Conservation (phyloP, 1,139 yeast genomes). For the Geotrichum candidum region DNA sequence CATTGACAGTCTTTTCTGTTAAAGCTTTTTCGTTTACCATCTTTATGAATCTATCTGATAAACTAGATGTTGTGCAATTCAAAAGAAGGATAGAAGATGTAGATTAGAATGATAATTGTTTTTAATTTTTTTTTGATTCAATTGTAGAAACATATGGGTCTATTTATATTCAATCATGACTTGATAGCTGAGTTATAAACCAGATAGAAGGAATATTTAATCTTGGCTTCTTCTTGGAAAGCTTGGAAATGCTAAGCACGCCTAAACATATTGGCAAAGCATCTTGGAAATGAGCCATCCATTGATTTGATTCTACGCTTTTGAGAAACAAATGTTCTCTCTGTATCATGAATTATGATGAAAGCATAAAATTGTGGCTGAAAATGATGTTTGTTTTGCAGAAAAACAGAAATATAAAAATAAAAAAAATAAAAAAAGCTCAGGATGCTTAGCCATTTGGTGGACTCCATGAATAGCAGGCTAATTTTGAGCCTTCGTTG, state of each 20-base stretch:
- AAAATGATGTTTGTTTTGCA: slow-evolving; percentile 1
- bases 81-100: neutral
- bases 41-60: neutral
- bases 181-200: neutral
- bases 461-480: too few relatives aligned
- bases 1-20: neutral
- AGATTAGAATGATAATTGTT: neutral
- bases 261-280: neutral
- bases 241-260: neutral
- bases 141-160: neutral
- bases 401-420: neutral
- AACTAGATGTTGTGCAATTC: neutral
- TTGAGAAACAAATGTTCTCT: neutral
- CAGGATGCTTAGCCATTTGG: too few relatives aligned
- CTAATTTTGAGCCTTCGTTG: too few relatives aligned
- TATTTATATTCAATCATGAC: neutral
- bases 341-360: neutral
- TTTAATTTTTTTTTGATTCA: neutral
- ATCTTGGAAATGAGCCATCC: neutral
- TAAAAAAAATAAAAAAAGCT: neutral
- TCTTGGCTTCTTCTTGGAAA: neutral
- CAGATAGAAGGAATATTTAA: neutral
- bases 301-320: neutral
- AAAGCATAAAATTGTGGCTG: slow-evolving; percentile 9
- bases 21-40: neutral